phyloP scores from a whole-genome alignment of 257 asterid species.

The Ehretia macrophylla region DNA sequence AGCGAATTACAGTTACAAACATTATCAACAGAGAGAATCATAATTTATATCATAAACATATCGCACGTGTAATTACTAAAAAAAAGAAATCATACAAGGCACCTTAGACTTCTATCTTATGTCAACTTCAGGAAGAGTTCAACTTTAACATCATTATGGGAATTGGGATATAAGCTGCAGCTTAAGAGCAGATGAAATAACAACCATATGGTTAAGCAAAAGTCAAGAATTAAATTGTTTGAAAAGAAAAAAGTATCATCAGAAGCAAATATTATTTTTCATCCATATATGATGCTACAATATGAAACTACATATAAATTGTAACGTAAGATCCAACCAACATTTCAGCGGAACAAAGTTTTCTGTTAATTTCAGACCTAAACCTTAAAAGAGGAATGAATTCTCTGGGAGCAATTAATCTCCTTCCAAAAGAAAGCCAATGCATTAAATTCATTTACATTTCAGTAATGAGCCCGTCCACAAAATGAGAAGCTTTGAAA shows the following conservation, averaged over 20 bases:
- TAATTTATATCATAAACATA: no score
- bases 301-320: neutral
- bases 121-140: no score
- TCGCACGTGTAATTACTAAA: no score
- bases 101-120: no score
- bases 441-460: slow-evolving; percentile 3
- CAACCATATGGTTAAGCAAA: neutral
- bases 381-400: slow-evolving; percentile 9
- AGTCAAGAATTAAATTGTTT: neutral
- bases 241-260: no score
- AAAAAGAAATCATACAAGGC: no score
- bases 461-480: slow-evolving; percentile 9
- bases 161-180: neutral
- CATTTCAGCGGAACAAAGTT: slow-evolving; percentile 5
- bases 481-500: neutral
- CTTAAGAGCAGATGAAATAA: neutral
- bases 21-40: no score
- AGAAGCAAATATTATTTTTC: no score
- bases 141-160: no score
- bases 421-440: slow-evolving; percentile 4
- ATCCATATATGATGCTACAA: neutral
- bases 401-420: slow-evolving; percentile 3
- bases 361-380: slow-evolving; percentile 1
- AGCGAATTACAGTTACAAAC: no score
- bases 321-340: no score